Base-by-base conservation (phyloP, 164 flowering plant species). In the Annona squamosa region DNA sequence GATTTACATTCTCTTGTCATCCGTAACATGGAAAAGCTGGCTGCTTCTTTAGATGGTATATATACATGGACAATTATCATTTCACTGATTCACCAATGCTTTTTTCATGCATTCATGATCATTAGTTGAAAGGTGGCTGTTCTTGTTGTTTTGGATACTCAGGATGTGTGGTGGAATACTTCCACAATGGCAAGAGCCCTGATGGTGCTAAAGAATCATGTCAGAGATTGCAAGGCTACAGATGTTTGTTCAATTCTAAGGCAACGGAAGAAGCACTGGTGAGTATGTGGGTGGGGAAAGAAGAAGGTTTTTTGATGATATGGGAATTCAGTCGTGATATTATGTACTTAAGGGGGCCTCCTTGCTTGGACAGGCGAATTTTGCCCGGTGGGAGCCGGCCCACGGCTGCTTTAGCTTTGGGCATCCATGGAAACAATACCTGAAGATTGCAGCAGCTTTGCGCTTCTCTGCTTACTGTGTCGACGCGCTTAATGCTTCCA, bases 321-420 rank as follows among this genome's bases (percentile, higher is more conserved):
- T 5, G 26, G 10, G 26, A 64, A 64, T 19, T 2, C 43, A 37
- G 26, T 66, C 3, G 3, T 66, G 9, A 42, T 66, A 10, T 66
- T 26, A 26, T 43, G 26, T 0, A 5, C 43, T 68, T 13, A 46
- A 63, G 9, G 5, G 10, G 46, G 62, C 16, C 3, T 3, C 9
- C 17, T 16, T 69, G 65, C 45, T 65, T 69, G 19, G 13, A 48
- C 77, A 91, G 98, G 94, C 87, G 17, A 93, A 89, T 76, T 88
- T 91, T 68, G 95, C 97, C 0, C 84, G 84, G 82, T 93, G 97
- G 95, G 98, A 93, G 74, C 97, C 98, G 12, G 82, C 88, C 13
- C 98, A 91, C 75, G 94, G 97, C n/a, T 71, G 69, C 12, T 93
- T 91, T 85, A 78, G 74, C 77, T 93, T 88, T 66, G 59, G 82